Percentiles rank a stretch among this genome's conserved stretches.
phyloP scores from a whole-genome alignment of 768 basidiomycete genomes.

The Pisolithus orientalis region DNA sequence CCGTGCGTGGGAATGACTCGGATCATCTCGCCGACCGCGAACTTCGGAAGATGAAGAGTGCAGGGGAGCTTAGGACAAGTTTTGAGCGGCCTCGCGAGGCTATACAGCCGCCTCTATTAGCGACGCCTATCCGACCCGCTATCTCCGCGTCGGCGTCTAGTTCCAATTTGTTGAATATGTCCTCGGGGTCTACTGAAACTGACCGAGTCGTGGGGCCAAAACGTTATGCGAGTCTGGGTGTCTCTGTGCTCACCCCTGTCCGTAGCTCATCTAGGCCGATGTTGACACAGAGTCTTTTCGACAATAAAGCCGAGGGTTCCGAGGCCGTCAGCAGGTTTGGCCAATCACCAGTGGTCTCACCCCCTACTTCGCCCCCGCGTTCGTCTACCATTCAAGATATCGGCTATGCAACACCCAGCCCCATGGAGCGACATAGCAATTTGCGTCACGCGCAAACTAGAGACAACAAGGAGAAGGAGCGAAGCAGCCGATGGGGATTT shows the following conservation, averaged over 20 bases:
- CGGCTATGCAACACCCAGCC: constrained; percentile 11
- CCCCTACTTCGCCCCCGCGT: constrained; percentile 24
- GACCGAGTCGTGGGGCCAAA: constrained; percentile 37
- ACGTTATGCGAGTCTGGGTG: constrained; percentile 67
- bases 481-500: constrained; percentile 86
- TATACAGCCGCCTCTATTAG: constrained; percentile 22
- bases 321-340: constrained; percentile 10
- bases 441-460: constrained; percentile 13
- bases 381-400: constrained; percentile 7
- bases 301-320: constrained; percentile 35
- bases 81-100: constrained; percentile 21
- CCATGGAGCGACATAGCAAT: constrained; percentile 17
- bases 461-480: constrained; percentile 42
- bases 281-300: constrained; percentile 43
- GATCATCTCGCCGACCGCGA: constrained; percentile 48
- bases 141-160: constrained; percentile 60
- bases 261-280: constrained; percentile 31
- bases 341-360: constrained; percentile 21
- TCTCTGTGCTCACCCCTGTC: constrained; percentile 30
- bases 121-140: constrained; percentile 35
- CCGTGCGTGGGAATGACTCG: constrained; percentile 32
- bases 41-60: constrained; percentile 81
- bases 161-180: constrained; percentile 50
- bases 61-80: constrained; percentile 61
- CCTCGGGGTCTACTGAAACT: constrained; percentile 25